Evolutionary conservation across 1,139 yeast genomes (phyloP).

Genomic region (Scheffersomyces titani): DNA sequence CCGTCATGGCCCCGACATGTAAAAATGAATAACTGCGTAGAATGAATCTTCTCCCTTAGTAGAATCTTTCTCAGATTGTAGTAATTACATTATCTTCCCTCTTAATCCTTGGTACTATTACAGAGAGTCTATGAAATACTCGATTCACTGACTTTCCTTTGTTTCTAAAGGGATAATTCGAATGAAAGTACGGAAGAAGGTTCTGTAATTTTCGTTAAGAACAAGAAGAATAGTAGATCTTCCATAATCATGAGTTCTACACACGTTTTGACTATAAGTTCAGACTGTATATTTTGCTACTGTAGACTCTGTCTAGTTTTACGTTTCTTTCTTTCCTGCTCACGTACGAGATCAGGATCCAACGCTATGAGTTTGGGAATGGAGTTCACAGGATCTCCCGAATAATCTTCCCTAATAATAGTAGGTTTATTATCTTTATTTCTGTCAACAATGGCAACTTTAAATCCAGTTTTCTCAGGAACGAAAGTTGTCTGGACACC

Average conservation of each 20-base stretch:
- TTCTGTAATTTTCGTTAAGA: background rate
- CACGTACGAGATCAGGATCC: slow-evolving; percentile 30
- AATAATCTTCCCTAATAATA: background rate
- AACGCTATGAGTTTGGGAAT: slow-evolving; percentile 32
- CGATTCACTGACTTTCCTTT: background rate
- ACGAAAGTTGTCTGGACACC: background rate
- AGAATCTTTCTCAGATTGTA: background rate
- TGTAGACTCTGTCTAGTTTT: slow-evolving; percentile 12
- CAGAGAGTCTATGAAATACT: no score
- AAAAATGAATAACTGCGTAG: background rate
- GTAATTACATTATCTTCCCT: no score
- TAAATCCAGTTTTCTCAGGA: background rate
- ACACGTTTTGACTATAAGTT: slow-evolving; percentile 1
- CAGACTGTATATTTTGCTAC: background rate
- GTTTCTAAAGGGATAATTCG: no score
- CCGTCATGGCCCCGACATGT: background rate
- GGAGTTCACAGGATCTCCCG: slow-evolving; percentile 7
- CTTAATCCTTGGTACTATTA: no score
- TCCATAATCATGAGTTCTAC: slow-evolving; percentile 1
- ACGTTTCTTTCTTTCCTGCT: slow-evolving; percentile 20
- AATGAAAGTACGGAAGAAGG: no score
- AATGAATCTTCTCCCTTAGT: background rate
- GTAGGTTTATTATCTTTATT: background rate
- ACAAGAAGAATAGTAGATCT: background rate
- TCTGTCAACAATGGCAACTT: background rate